Conservation (phyloP, 371 early-diverging fungal species). For the Umbelopsis sp. region DNA sequence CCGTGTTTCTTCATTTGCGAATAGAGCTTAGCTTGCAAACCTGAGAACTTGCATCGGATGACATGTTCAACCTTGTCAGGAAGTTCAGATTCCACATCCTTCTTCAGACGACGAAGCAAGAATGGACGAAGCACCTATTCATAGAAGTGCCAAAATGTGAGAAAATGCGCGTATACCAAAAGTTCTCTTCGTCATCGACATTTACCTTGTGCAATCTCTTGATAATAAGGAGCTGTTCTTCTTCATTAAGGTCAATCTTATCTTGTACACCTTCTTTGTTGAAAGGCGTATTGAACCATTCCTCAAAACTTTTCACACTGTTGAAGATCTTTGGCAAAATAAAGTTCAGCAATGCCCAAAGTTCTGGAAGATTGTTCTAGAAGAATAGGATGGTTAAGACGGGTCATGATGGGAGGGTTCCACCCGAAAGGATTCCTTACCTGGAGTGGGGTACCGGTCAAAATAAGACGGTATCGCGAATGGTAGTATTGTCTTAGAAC, state of each 20-base stretch:
- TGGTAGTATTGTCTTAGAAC: constrained; percentile 85
- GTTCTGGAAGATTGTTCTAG: constrained; percentile 98
- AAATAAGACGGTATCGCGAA: constrained; percentile 91
- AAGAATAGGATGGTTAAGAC: constrained; percentile 3
- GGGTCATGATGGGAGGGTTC: background rate
- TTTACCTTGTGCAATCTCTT: constrained; percentile 91
- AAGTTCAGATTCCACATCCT: constrained; percentile 98
- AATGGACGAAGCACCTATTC: constrained; percentile 90
- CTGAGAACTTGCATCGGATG: constrained; percentile 91
- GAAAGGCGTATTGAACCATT: constrained; percentile 98
- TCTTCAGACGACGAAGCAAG: constrained; percentile 97
- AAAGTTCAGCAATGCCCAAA: constrained; percentile 99
- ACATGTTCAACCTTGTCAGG: constrained; percentile 99
- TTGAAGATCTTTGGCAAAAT: constrained; percentile 96
- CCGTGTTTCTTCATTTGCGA: constrained; percentile 77
- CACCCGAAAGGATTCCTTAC: constrained; percentile 31
- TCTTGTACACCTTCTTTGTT: constrained; percentile 84
- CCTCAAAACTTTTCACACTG: constrained; percentile 94
- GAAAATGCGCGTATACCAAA: too few relatives aligned
- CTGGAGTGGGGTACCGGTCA: constrained; percentile 99
- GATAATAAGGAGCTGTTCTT: constrained; percentile 96
- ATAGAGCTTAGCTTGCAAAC: constrained; percentile 81
- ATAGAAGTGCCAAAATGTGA: too few relatives aligned
- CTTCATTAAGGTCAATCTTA: constrained; percentile 92
- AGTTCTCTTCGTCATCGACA: too few relatives aligned